A percentile compares a stretch with the other conserved stretches of the same genome.
phyloP scores from a whole-genome alignment of 306 rosid genomes.

The Corylus americana region DNA sequence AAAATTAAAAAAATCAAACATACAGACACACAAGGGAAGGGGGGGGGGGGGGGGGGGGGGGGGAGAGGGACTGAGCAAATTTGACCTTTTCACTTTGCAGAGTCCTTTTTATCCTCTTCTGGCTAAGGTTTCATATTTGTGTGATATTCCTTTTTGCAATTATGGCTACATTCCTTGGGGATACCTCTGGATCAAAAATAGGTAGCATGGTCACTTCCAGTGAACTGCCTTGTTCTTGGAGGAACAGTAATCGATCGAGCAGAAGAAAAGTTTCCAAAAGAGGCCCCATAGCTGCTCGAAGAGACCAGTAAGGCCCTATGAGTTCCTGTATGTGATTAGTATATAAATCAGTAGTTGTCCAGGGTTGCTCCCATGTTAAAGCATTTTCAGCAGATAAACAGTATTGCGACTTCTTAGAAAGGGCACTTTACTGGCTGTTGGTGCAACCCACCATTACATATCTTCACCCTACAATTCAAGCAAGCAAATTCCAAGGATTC shows the following conservation, averaged over 20 bases:
- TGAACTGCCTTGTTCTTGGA: slow-evolving; percentile 73
- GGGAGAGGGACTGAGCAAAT: background rate
- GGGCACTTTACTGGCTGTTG: background rate
- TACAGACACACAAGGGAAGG: background rate
- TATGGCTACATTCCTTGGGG: slow-evolving; percentile 89
- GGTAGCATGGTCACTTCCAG: slow-evolving; percentile 67
- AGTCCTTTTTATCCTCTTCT: slow-evolving; percentile 13
- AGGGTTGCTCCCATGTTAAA: background rate
- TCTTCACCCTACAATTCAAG: background rate
- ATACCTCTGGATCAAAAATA: slow-evolving; percentile 73
- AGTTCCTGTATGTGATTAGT: slow-evolving; percentile 58
- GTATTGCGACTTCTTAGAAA: background rate
- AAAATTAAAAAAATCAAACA: background rate
- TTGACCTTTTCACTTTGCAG: background rate
- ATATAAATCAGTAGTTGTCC: slow-evolving; percentile 21
- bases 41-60: no score
- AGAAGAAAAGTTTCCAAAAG: slow-evolving; percentile 81
- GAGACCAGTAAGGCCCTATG: slow-evolving; percentile 90
- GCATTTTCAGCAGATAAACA: background rate
- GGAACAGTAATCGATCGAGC: slow-evolving; percentile 87
- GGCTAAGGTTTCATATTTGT: slow-evolving; percentile 31
- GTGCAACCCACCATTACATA: background rate
- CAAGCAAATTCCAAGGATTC: background rate
- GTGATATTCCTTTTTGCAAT: slow-evolving; percentile 63
- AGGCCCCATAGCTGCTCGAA: slow-evolving; percentile 92